These are phyloP conservation scores for Symbiodinium natans DNA, from an alignment of 73 alveolate species.

Conservation along the genomic window DNA sequence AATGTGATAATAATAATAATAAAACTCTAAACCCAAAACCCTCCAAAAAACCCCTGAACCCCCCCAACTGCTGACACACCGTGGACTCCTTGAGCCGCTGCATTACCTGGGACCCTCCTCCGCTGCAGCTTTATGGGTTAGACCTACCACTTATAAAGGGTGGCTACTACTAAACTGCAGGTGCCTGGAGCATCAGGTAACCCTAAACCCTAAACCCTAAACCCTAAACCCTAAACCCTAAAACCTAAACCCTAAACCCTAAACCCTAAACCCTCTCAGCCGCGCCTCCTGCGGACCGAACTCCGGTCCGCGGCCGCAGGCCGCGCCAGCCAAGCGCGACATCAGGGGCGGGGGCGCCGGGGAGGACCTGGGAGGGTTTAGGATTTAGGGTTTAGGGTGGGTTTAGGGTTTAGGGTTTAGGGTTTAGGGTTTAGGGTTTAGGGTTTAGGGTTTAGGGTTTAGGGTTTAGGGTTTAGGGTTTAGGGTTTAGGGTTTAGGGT, in stretches of 20 bases:
- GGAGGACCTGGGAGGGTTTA: background rate
- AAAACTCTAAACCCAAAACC: background rate
- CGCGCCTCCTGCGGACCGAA: slow-evolving; percentile 74
- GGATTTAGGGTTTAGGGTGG: background rate
- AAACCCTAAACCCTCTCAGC: background rate
- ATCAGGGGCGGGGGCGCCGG: background rate
- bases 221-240: background rate
- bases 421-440: background rate
- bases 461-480: background rate
- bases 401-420: background rate
- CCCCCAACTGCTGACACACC: no score
- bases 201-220: no score
- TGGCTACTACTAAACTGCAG: no score
- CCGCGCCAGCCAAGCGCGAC: slow-evolving; percentile 38
- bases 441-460: no score
- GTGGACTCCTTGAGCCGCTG: no score
- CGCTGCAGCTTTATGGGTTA: no score
- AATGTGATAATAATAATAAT: no score
- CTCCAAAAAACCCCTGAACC: no score
- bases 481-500: background rate
- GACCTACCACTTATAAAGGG: no score
- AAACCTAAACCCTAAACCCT: background rate
- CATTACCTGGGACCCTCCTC: no score
- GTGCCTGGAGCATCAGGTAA: no score
- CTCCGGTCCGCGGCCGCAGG: background rate